A percentile compares a stretch with the other conserved stretches of the same genome.
phyloP scores from a whole-genome alignment of 208 protist species.

The Trichomonas gallinae region DNA sequence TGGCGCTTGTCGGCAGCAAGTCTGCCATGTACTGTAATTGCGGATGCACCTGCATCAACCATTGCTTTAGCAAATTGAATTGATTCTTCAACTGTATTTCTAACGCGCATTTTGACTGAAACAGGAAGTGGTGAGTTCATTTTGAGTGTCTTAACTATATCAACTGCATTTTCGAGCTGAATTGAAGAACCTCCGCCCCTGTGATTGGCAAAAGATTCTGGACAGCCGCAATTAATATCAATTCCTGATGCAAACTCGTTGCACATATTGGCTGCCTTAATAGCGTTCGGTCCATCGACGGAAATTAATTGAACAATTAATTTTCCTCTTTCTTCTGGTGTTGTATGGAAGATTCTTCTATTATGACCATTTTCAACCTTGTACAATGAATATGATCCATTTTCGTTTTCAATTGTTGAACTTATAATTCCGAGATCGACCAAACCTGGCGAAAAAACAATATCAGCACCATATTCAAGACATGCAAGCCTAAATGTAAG shows the following conservation, averaged over 20 bases:
- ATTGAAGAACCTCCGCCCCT: neutral
- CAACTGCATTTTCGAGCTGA: neutral
- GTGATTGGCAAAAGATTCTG: neutral
- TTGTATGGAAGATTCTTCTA: neutral
- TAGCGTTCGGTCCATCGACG: neutral
- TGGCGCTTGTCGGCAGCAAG: neutral
- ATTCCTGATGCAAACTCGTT: neutral
- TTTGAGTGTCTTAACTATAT: neutral
- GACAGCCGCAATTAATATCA: slow-evolving; percentile 11
- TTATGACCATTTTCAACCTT: neutral
- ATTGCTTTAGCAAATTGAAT: slow-evolving; percentile 16
- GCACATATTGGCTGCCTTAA: neutral
- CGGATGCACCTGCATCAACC: neutral
- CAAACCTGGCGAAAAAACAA: neutral
- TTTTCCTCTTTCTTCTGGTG: neutral
- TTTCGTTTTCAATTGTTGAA: neutral
- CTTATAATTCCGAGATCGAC: neutral
- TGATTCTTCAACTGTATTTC: neutral
- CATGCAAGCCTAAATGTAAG: neutral
- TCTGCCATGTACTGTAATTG: neutral
- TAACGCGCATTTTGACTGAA: neutral
- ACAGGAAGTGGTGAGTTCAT: neutral
- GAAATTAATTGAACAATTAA: neutral
- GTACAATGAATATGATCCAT: neutral
- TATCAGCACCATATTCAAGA: neutral